phyloP scores from a whole-genome alignment of 2,329 filamentous ascomycete species.

The Huntiella bhutanensis region DNA sequence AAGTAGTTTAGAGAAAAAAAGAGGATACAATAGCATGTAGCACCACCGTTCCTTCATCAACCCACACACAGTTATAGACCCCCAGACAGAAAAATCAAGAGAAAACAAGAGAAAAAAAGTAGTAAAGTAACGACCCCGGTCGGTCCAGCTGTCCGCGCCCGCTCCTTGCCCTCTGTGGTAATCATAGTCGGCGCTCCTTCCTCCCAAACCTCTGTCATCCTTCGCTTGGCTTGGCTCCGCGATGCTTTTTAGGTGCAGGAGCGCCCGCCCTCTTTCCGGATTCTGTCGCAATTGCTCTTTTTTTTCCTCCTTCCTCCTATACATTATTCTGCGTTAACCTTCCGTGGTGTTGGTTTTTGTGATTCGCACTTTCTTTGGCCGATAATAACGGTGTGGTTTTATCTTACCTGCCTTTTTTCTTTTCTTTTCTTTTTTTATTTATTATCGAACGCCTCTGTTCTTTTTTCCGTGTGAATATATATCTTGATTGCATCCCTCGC shows the following conservation, averaged over 20 bases:
- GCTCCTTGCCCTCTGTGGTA: too few relatives aligned
- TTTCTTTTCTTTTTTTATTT: constrained; percentile 2
- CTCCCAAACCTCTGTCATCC: neutral
- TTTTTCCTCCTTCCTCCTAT: constrained; percentile 1
- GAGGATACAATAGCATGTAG: too few relatives aligned
- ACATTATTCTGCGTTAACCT: neutral
- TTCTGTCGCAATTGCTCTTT: neutral
- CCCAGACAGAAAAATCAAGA: too few relatives aligned
- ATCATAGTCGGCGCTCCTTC: neutral
- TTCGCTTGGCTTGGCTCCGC: neutral
- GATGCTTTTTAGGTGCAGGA: constrained; percentile 9
- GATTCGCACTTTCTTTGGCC: neutral
- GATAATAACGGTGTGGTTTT: neutral
- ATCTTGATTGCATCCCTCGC: neutral
- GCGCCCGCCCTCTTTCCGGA: constrained; percentile 2
- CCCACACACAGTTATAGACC: too few relatives aligned
- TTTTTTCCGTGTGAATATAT: neutral
- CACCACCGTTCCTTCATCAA: too few relatives aligned
- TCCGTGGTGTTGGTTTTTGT: neutral
- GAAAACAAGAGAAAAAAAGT: too few relatives aligned
- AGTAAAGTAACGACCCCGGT: too few relatives aligned
- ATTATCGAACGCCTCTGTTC: neutral
- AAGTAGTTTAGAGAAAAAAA: too few relatives aligned
- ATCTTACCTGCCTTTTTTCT: neutral
- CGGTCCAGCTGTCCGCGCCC: too few relatives aligned